Conservation (phyloP, 805 yeast species). For the Groenewaldozyma tartarivorans region DNA sequence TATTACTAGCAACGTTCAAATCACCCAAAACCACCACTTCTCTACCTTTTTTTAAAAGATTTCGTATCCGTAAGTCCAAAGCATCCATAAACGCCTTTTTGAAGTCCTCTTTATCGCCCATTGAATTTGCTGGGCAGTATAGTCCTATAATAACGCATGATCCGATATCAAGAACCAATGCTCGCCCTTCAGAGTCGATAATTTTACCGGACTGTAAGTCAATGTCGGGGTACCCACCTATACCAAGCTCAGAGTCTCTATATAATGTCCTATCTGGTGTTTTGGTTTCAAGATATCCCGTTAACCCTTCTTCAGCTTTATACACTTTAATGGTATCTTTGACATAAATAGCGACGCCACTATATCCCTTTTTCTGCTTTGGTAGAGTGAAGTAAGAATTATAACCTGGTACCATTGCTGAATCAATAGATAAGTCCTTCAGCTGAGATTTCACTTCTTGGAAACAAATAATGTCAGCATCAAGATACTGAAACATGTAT, state of each 20-base stretch:
- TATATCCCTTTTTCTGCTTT: slow-evolving; percentile 61
- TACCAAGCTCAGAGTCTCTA: slow-evolving; percentile 26
- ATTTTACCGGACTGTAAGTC: slow-evolving; percentile 32
- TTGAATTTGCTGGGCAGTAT: slow-evolving; percentile 91
- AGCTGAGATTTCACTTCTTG: slow-evolving; percentile 74
- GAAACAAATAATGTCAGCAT: slow-evolving; percentile 71
- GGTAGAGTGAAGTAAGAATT: slow-evolving; percentile 65
- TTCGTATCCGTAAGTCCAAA: slow-evolving; percentile 52
- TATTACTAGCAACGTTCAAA: slow-evolving; percentile 69
- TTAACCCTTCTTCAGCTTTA: slow-evolving; percentile 85
- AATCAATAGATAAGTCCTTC: slow-evolving; percentile 35
- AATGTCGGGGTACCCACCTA: slow-evolving; percentile 63
- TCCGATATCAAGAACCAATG: slow-evolving; percentile 61
- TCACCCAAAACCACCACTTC: slow-evolving; percentile 86
- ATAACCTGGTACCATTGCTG: slow-evolving; percentile 48
- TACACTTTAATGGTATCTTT: slow-evolving; percentile 46
- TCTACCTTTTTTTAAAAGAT: slow-evolving; percentile 41
- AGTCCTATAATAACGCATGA: slow-evolving; percentile 38
- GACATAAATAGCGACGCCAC: slow-evolving; percentile 80
- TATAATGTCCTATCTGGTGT: slow-evolving; percentile 15
- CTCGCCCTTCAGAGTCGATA: slow-evolving; percentile 80
- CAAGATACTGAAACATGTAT: slow-evolving; percentile 41
- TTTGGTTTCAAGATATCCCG: slow-evolving; percentile 46
- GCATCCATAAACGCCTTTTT: slow-evolving; percentile 49
- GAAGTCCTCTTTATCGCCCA: slow-evolving; percentile 41